A percentile compares a stretch with the other conserved stretches of the same genome.
phyloP scores from a whole-genome alignment of 331 rosid species.

The Malus hybrid region DNA sequence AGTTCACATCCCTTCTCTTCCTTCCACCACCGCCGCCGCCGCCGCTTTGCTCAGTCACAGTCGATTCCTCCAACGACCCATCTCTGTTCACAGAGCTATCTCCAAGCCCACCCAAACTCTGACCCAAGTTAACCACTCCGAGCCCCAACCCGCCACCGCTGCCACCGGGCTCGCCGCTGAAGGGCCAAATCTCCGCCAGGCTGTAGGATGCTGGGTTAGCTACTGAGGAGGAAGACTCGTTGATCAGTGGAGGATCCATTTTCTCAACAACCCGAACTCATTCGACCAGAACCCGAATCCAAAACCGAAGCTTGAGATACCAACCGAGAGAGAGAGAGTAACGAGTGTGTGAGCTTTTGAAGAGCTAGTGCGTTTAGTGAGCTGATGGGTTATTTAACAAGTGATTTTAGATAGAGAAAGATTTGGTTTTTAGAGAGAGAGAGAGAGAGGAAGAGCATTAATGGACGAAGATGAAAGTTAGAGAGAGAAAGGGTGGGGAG shows the following conservation, averaged over 20 bases:
- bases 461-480: slow-evolving; percentile 22
- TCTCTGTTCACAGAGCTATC: slow-evolving; percentile 41
- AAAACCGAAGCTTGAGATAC: not conserved
- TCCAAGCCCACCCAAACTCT: slow-evolving; percentile 26
- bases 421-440: too few species aligned
- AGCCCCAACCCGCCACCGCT: slow-evolving; percentile 36
- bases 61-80: slow-evolving; percentile 58
- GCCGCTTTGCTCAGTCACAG: slow-evolving; percentile 61
- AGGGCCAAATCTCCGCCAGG: slow-evolving; percentile 84
- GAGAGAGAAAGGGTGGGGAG: slow-evolving; percentile 1
- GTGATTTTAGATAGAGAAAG: not conserved
- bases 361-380: not conserved
- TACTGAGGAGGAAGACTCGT: slow-evolving; percentile 70
- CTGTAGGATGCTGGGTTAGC: slow-evolving; percentile 61
- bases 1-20: slow-evolving; percentile 54
- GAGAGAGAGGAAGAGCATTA: slow-evolving; percentile 19
- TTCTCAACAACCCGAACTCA: slow-evolving; percentile 8
- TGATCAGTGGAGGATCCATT: slow-evolving; percentile 77
- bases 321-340: not conserved
- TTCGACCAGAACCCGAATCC: slow-evolving; percentile 13
- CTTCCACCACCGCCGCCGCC: slow-evolving; percentile 31
- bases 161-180: slow-evolving; percentile 22
- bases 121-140: slow-evolving; percentile 28
- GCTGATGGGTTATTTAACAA: slow-evolving; percentile 19
- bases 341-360: not conserved